A percentile compares a stretch with the other conserved stretches of the same genome.
These are phyloP conservation scores for Heliocybe sulcata DNA, from an alignment of 1,284 basidiomycete species.

Conservation along the genomic window DNA sequence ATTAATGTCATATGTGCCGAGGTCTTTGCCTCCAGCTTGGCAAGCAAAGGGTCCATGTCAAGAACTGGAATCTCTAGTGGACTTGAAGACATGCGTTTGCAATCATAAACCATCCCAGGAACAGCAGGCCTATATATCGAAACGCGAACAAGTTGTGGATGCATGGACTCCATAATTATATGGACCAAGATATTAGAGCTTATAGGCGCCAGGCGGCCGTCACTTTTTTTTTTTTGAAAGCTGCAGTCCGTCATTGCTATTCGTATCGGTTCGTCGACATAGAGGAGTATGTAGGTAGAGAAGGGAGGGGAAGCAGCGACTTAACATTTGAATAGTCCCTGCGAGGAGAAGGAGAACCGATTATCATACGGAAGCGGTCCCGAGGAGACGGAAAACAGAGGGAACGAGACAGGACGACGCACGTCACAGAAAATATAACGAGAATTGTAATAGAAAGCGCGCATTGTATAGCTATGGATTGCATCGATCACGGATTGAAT, in stretches of 20 bases:
- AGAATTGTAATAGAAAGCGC: background rate
- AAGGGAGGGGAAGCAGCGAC: background rate
- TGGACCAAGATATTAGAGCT: background rate
- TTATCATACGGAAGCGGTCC: constrained; percentile 16
- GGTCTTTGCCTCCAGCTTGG: too few relatives aligned
- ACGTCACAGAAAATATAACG: constrained; percentile 9
- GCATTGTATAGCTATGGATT: background rate
- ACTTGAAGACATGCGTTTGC: background rate
- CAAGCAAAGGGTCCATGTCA: too few relatives aligned
- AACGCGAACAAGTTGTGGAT: background rate
- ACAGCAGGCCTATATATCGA: background rate
- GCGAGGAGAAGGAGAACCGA: constrained; percentile 6
- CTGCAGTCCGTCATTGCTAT: constrained; percentile 1
- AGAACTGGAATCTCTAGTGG: too few relatives aligned
- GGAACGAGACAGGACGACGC: constrained; percentile 4
- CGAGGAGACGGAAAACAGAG: constrained; percentile 8
- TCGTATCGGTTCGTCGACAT: constrained; percentile 3
- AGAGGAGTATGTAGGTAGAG: background rate
- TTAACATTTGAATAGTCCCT: constrained; percentile 5
- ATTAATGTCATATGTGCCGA: too few relatives aligned
- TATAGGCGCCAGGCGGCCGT: background rate
- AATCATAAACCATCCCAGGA: background rate
- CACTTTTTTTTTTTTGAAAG: background rate
- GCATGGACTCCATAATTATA: background rate
- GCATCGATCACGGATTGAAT: background rate